These are phyloP conservation scores for Gastrolobium villosum DNA, from an alignment of 306 rosid species.

Conservation along the genomic window DNA sequence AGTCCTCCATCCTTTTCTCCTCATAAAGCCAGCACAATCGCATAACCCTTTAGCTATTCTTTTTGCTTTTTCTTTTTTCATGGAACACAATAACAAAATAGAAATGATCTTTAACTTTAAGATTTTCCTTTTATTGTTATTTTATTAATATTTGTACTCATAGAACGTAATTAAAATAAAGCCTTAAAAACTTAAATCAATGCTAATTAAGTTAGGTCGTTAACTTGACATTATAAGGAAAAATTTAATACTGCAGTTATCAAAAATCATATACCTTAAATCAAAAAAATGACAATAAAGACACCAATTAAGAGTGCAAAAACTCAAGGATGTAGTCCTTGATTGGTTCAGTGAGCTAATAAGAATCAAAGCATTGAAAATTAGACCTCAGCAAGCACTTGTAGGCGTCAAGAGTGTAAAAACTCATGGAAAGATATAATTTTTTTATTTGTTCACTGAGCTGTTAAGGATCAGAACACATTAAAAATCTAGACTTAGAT, in stretches of 20 bases:
- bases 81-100: background rate
- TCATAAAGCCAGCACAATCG: constrained; percentile 9
- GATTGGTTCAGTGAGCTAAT: background rate
- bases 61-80: background rate
- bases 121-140: background rate
- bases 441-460: background rate
- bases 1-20: constrained; percentile 13
- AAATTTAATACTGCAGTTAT: background rate
- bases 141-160: background rate
- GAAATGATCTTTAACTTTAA: background rate
- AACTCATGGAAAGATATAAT: background rate
- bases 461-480: background rate
- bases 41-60: background rate
- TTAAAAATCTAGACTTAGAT: background rate
- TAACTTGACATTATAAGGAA: no score
- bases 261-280: background rate
- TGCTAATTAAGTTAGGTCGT: no score
- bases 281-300: background rate
- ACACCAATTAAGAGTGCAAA: background rate
- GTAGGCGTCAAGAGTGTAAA: background rate
- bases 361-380: background rate
- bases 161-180: background rate
- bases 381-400: background rate
- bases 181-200: no score
- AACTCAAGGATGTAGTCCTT: background rate